Base-by-base conservation (phyloP, 441 rosid genomes). In the Dalechampia spathulata region DNA sequence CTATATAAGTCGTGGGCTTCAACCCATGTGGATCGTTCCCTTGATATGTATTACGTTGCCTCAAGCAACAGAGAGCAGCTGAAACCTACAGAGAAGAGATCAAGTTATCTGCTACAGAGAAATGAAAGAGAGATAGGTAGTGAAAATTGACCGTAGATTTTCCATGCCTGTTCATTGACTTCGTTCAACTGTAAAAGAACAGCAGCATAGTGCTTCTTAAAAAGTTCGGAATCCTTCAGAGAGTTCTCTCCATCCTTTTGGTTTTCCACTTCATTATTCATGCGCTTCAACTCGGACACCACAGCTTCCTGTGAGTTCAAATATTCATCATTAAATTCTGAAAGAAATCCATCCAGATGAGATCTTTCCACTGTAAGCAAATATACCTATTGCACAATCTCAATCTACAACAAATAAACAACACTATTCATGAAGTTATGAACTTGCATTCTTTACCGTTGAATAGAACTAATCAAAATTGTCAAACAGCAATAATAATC, bases 121-220 rank as follows among this genome's bases (percentile, higher is more conserved):
- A 61, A 55, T 32, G 42, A 34, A 43, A n/a, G 41, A 57, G 16
- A 21, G 37, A 42, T 14, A 53, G 49, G 55, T 53, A 49, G 21
- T 42, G 22, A 58, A 42, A 64, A 39, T 28, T 28, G 28, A 43
- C 28, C 17, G 46, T 14, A 21, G 5, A 70, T 70, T 76, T 76
- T 66, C 62, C 81, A 72, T 74, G 78, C 80, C 86, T 79, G 78
- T 66, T 65, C 83, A 72, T 72, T 82, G 75, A 78, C 77, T 78
- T 83, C 86, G 75, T 80, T 78, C 61, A 81, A 75, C 76, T 73
- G 77, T 52, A 81, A 72, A 74, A 83, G 78, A 72, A 82, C 85
- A 49, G 67, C 81, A 64, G 89, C 87, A 55, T 77, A 70, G 54
- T 83, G 86, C 75, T 83, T 82, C 72, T 75, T 82, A 61, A 86